phyloP scores from a whole-genome alignment of 2,329 filamentous ascomycete genomes.

The Claviceps cyperi region DNA sequence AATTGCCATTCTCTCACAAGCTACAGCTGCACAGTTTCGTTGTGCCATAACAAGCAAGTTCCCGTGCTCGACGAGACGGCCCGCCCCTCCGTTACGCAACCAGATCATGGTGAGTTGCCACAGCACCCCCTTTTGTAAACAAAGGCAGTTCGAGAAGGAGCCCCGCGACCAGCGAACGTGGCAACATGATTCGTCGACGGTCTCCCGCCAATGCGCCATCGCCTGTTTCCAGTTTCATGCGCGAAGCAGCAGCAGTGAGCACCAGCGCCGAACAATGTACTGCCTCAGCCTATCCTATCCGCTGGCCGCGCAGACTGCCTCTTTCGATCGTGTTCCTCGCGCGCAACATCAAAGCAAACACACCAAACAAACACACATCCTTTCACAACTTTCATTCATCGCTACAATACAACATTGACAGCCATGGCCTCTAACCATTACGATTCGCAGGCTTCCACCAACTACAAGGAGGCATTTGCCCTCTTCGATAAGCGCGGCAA shows the following conservation, averaged over 20 bases:
- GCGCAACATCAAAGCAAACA: background rate
- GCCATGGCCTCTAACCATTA: conserved; percentile 37
- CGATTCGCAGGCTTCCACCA: conserved; percentile 60
- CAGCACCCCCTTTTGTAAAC: conserved; percentile 7
- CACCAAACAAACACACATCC: background rate
- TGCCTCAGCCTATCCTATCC: too few species aligned
- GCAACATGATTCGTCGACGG: conserved; percentile 5
- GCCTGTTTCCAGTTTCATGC: background rate
- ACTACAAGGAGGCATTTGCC: conserved; percentile 99
- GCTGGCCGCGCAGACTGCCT: too few species aligned
- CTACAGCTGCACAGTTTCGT: background rate
- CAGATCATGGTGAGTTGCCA: conserved; percentile 7
- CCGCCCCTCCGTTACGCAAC: background rate
- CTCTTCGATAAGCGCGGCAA: conserved; percentile 99
- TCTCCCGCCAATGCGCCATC: background rate
- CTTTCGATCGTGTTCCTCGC: background rate
- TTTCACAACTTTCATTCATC: background rate
- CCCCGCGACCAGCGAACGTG: conserved; percentile 3
- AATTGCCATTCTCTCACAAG: background rate
- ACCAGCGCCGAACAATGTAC: too few species aligned
- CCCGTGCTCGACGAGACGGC: background rate
- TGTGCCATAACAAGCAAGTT: background rate
- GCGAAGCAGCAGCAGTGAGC: background rate
- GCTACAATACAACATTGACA: background rate
- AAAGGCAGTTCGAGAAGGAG: conserved; percentile 3